These are phyloP conservation scores for Erysimum cheiranthoides DNA, from an alignment of 345 rosid genomes.

Conservation along the genomic window DNA sequence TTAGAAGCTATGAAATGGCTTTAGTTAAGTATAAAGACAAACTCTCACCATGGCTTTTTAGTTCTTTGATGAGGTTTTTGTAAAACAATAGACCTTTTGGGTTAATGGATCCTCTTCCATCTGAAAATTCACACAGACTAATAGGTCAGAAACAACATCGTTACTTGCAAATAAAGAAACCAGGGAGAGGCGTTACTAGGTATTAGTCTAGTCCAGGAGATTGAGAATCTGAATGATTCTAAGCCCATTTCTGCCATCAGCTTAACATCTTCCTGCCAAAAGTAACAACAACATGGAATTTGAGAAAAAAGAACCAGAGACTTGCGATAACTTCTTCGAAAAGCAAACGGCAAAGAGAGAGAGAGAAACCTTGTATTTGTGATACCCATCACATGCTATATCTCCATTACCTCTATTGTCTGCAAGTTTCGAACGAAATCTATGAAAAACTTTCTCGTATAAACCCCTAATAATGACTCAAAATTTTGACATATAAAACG, in stretches of 20 bases:
- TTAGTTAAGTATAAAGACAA: background rate
- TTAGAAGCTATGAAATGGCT: conserved; percentile 1
- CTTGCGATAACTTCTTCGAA: background rate
- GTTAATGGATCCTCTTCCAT: conserved; percentile 71
- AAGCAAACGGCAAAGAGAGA: background rate
- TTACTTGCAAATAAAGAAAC: conserved; percentile 12
- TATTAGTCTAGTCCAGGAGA: conserved; percentile 86
- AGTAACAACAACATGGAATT: background rate
- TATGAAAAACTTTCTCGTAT: background rate
- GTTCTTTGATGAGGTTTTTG: conserved; percentile 65
- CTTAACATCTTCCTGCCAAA: conserved; percentile 73
- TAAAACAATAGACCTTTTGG: conserved; percentile 64
- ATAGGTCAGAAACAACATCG: background rate
- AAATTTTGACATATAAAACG: background rate
- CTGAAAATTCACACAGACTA: conserved; percentile 38
- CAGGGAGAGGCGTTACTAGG: conserved; percentile 52
- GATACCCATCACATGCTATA: conserved; percentile 62
- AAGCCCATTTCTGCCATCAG: conserved; percentile 70
- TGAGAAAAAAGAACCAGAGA: conserved; percentile 11
- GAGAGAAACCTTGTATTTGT: conserved; percentile 62
- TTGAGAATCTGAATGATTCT: conserved; percentile 77
- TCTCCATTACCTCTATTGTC: conserved; percentile 55
- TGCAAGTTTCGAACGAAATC: background rate
- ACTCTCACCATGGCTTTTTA: conserved; percentile 51
- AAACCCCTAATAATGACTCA: background rate